phyloP scores from a whole-genome alignment of 2,329 filamentous ascomycete genomes.

The Penicillium sp. region DNA sequence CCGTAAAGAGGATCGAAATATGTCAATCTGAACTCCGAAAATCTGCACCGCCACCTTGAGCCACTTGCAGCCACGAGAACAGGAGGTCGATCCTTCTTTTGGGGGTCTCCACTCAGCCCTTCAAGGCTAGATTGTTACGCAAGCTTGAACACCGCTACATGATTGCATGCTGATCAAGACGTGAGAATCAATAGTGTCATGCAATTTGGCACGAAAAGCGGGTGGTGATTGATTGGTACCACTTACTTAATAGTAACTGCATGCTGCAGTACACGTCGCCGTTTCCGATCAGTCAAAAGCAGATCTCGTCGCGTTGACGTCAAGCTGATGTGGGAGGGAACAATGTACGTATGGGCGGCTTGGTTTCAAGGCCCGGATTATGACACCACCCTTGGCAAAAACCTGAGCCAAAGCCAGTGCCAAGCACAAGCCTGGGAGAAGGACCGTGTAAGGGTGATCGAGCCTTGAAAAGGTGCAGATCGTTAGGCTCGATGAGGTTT shows the following conservation, averaged over 20 bases:
- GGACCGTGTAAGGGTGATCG: not conserved
- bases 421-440: not conserved
- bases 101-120: not conserved
- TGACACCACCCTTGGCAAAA: not conserved
- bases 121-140: not conserved
- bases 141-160: not conserved
- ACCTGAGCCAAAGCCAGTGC: not conserved
- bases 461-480: constrained; percentile 12
- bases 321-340: constrained; percentile 10
- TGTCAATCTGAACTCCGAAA: not conserved
- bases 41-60: not conserved
- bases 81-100: not conserved
- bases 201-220: not conserved
- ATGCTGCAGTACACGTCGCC: not conserved
- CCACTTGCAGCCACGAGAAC: not conserved
- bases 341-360: not conserved
- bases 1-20: not conserved
- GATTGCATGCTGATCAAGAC: not conserved
- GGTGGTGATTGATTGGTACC: not conserved
- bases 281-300: not conserved
- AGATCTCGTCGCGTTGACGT: constrained; percentile 11
- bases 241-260: not conserved
- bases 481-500: constrained; percentile 12
- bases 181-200: not conserved
- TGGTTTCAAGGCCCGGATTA: not conserved